Base-by-base conservation (phyloP, 495 filamentous ascomycete species). In the Viridothelium virens region DNA sequence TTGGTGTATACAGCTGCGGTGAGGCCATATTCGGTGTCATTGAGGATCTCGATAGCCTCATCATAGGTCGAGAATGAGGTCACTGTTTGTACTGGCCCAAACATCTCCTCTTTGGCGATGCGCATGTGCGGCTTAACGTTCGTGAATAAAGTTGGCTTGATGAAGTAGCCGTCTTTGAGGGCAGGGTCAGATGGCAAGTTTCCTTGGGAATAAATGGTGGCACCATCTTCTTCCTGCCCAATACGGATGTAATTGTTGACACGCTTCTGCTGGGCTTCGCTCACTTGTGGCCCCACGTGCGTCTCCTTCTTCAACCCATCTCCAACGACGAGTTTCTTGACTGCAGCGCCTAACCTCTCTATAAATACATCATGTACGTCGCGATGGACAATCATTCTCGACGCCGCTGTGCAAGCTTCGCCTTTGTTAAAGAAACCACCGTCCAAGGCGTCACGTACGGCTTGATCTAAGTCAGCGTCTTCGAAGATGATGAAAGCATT, bases 101-200 rank as follows among this genome's bases (percentile, higher is more conserved):
- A 74, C 47, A 74, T 73, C 59, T 74, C 72, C 46, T 74, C 69
- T 12, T 48, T 34, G 33, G 39, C 59, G 37, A 73, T 69, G 33
- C 67, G 56, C 48, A 64, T 63, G 41, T 64, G 14, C 1, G 61
- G 25, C 18, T 63, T 59, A 3, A 69, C 66, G 48, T 71, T 64
- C 4, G 63, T 67, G 64, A 74, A 71, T 9, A 74, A 56, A 6
- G 71, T 71, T 5, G 72, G 72, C 44, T 64, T 38, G n/a, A 65
- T n/a, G 34, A 65, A 65, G 25, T 48, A 65, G 48, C 63, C 63
- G 31, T 63, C 62, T 33, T 63, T 44, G 25, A 59, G 31, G 7
- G 53, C 53, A 7, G 53, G 53, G 18, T 59, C 53, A 34, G 53
- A 59, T 6, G 41, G 41, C 34, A 48, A 18, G 16, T 59, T 38